phyloP scores from a whole-genome alignment of 139 green algal species.

The Chlamydomonas incerta region DNA sequence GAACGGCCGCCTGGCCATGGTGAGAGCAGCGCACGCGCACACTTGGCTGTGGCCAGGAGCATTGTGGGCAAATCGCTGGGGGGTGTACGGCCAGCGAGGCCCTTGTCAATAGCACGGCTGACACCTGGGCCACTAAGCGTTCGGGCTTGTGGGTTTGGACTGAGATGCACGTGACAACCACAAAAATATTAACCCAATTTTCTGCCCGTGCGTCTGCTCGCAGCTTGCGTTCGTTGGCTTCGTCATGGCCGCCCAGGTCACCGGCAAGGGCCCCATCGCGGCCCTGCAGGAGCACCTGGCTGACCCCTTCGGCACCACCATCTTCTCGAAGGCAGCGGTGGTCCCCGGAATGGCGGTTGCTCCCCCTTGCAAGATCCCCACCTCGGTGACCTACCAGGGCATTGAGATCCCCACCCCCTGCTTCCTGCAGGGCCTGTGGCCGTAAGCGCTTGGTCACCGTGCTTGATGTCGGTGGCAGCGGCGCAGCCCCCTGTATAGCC shows the following conservation, averaged over 20 bases:
- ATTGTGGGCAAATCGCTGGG: too few species aligned
- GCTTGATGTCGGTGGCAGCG: too few species aligned
- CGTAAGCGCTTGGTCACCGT: conserved; percentile 45
- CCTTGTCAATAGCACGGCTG: too few species aligned
- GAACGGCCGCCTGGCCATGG: conserved; percentile 92
- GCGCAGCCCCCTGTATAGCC: too few species aligned
- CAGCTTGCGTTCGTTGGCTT: conserved; percentile 57
- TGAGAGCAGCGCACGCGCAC: conserved; percentile 68
- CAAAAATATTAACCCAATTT: too few species aligned
- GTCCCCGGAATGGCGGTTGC: conserved; percentile 64
- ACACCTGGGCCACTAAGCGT: too few species aligned
- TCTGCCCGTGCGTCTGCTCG: background rate
- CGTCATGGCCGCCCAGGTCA: conserved; percentile 73
- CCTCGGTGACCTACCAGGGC: conserved; percentile 50
- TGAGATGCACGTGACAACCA: too few species aligned
- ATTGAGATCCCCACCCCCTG: conserved; percentile 80
- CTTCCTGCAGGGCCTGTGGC: conserved; percentile 76
- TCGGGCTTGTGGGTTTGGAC: too few species aligned
- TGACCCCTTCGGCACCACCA: conserved; percentile 80
- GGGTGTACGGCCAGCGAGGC: too few species aligned
- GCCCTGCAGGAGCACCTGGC: conserved; percentile 79
- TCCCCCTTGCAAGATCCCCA: conserved; percentile 76
- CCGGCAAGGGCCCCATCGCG: conserved; percentile 78
- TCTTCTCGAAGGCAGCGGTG: conserved; percentile 72
- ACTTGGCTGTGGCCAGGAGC: too few species aligned